Conservation (phyloP, 2,329 filamentous ascomycete genomes). For the Colletotrichum sp. region DNA sequence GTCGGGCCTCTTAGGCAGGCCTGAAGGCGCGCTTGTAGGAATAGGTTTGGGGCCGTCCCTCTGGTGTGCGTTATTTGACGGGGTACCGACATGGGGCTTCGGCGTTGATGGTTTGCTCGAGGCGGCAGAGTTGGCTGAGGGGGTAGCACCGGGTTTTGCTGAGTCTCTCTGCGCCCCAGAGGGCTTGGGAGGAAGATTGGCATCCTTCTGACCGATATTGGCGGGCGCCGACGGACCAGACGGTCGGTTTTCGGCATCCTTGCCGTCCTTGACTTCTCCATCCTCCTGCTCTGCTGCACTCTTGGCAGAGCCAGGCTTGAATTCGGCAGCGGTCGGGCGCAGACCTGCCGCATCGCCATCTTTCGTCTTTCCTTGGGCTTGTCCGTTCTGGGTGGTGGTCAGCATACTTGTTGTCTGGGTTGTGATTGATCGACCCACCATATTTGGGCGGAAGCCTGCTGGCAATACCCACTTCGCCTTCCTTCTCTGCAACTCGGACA, state of each 20-base stretch:
- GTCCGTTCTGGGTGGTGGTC: slow-evolving; percentile 44
- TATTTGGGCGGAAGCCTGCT: slow-evolving; percentile 72
- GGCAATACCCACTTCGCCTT: slow-evolving; percentile 76
- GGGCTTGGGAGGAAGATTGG: slow-evolving; percentile 20
- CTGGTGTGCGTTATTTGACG: slow-evolving; percentile 21
- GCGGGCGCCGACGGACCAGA: background rate
- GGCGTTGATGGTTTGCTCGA: slow-evolving; percentile 32
- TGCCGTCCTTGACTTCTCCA: slow-evolving; percentile 71
- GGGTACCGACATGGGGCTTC: slow-evolving; percentile 20
- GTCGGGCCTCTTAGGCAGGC: slow-evolving; percentile 64
- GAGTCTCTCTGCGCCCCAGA: slow-evolving; percentile 25
- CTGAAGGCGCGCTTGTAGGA: slow-evolving; percentile 27
- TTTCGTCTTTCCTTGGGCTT: slow-evolving; percentile 40
- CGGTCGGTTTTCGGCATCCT: background rate
- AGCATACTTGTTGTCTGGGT: slow-evolving; percentile 31
- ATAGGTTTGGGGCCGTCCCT: slow-evolving; percentile 38
- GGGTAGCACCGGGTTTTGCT: slow-evolving; percentile 20
- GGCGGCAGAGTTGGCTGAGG: slow-evolving; percentile 10
- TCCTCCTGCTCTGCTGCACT: slow-evolving; percentile 66
- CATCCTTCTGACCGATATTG: background rate
- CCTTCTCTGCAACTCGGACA: slow-evolving; percentile 71
- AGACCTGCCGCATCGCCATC: slow-evolving; percentile 36
- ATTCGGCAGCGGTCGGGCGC: slow-evolving; percentile 66
- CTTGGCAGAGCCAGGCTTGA: slow-evolving; percentile 58
- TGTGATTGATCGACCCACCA: slow-evolving; percentile 46